Conservation (phyloP, 1,139 yeast genomes). For the Suhomyces bribrorum region DNA sequence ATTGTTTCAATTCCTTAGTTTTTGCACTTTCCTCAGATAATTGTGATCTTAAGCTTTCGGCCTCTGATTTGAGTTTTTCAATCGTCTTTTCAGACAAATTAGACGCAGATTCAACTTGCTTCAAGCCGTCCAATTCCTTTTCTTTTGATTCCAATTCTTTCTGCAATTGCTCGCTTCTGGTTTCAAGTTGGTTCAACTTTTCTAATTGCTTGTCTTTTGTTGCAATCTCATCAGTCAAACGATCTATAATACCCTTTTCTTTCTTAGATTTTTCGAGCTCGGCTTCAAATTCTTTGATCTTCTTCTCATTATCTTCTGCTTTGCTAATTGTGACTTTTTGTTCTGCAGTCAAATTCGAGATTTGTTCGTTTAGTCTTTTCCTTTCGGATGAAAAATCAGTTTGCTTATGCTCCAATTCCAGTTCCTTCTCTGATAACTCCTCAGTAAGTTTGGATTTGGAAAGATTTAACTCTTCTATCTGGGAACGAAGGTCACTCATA, state of each 20-base stretch:
- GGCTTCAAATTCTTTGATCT: not conserved
- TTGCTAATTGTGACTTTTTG: not conserved
- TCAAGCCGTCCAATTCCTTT: not conserved
- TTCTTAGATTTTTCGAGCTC: not conserved
- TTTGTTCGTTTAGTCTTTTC: not conserved
- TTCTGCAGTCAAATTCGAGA: not conserved
- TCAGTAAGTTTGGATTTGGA: slow-evolving; percentile 1
- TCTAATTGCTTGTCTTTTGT: not conserved
- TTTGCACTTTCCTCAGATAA: not conserved
- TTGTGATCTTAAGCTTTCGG: not conserved
- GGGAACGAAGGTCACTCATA: not conserved
- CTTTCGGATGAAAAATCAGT: not conserved
- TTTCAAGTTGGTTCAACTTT: not conserved
- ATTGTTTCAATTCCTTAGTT: slow-evolving; percentile 1
- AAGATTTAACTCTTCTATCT: not conserved
- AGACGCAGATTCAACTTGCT: not conserved
- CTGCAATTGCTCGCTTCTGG: not conserved
- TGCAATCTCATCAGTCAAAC: not conserved
- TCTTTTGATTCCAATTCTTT: not conserved
- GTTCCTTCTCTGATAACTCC: not conserved
- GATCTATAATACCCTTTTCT: not conserved
- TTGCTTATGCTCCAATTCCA: not conserved
- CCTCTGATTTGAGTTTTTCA: not conserved
- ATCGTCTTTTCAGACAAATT: not conserved
- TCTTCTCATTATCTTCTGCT: not conserved